Base-by-base conservation (phyloP, 495 filamentous ascomycete genomes). In the Hypoxylon trugodes region DNA sequence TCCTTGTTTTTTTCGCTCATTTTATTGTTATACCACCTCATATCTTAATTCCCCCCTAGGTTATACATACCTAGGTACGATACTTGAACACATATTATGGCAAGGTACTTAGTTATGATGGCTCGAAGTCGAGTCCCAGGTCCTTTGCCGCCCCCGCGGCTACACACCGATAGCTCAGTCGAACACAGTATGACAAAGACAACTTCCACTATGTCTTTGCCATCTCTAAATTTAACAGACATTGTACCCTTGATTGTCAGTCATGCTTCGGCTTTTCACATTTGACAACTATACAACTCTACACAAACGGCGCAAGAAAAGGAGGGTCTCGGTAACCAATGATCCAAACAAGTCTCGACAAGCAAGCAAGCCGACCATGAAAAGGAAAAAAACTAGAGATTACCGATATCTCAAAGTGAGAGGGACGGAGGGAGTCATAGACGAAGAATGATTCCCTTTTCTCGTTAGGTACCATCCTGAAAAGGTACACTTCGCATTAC, bases 61-160 rank as follows among this genome's bases (percentile, higher is more conserved):
- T 47, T 32, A 24, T 24, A n/a, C n/a, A n/a, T n/a, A n/a, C n/a
- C n/a, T n/a, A n/a, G n/a, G n/a, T 54, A 53, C 37, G 35, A 45
- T 36, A 59, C 8, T 3, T 12, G 32, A 12, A 37, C 45, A 62
- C 19, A n/a, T n/a, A n/a, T n/a, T n/a, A n/a, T n/a, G n/a, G n/a
- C n/a, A n/a, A n/a, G n/a, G n/a, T n/a, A n/a, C n/a, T n/a, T n/a
- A n/a, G n/a, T n/a, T n/a, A n/a, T n/a, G n/a, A n/a, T n/a, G 24
- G 51, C 60, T 62, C 64, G 64, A 67, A 61, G 58, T 61, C 64
- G 64, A 67, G 64, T 67, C 64, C 53, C 64, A 58, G 62, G 64
- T 67, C 64, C 53, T 41, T 54, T 25, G 26, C 64, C n/a, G n/a
- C n/a, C n/a, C 51, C 57, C 58, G 47, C 64, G 58, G 58, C 52